Base-by-base conservation (phyloP, 2,329 filamentous ascomycete species). In the Beauveria sp. region DNA sequence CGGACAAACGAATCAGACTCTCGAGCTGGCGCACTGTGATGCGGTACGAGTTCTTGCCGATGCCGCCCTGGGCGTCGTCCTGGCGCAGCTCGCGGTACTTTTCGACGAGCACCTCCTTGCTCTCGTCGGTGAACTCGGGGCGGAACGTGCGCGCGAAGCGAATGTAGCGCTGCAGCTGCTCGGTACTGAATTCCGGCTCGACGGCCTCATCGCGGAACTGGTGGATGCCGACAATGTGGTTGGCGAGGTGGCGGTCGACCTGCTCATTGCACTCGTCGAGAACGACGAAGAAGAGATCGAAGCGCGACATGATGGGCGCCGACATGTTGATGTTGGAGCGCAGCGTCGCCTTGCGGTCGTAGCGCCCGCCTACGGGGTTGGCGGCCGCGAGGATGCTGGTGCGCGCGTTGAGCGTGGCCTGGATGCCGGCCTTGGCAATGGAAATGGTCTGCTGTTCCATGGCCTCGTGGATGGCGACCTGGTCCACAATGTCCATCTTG, bases 371-470 rank as follows among this genome's bases (percentile, higher is more conserved):
- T 5, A 99, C 91, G 0, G 95, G 95, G 74, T 99, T 99, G 34
- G 95, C 95, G 7, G 95, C 95, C 0, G 95, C 95, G 18, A 99
- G 87, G 69, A 99, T 98, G 52, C 89, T 95, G 0, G 95, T 97
- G 60, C 95, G 86, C 2, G 95, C 95, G 71, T 99, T 99, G 51
- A 99, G 84, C 0, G 95, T 99, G 4, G 95, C 96, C 73, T 99
- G 95, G 63, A 99, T 99, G 70, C 95, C 95, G 5, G 95, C 95
- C 77, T 99, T 99, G 63, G 95, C 93, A 70, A 99, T 99, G 9
- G 92, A 97, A 66, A 99, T 99, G 5, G 95, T 99, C 77, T 99
- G 95, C 79, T 99, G 95, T 84, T 99, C 95, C 95, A 99, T 99
- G 63, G 95, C 95, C 85, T 99, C 95, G 83, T 99, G 95, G 70